These are phyloP conservation scores for Golubevia pallescens DNA, from an alignment of 1,284 basidiomycete genomes.

Conservation along the genomic window DNA sequence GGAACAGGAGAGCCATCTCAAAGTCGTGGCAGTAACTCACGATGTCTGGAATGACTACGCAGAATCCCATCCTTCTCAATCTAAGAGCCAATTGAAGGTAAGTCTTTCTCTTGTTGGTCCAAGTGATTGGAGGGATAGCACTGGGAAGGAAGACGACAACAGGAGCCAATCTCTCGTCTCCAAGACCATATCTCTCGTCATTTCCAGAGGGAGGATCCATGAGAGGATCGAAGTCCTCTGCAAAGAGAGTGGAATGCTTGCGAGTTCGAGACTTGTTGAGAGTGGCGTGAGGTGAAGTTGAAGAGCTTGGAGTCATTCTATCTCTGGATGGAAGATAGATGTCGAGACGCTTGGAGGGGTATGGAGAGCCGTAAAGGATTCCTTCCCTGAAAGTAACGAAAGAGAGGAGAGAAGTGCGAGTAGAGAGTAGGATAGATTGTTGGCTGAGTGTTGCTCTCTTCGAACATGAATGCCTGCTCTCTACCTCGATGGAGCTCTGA, in stretches of 20 bases:
- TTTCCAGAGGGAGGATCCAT: background rate
- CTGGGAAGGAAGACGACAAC: constrained; percentile 54
- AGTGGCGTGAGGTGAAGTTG: constrained; percentile 1
- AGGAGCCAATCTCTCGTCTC: constrained; percentile 19
- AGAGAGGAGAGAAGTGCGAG: no score
- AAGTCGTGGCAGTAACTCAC: constrained; percentile 8
- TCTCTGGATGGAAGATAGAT: constrained; percentile 38
- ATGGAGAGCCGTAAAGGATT: constrained; percentile 45
- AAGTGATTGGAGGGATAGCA: constrained; percentile 38
- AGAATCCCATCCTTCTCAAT: constrained; percentile 49
- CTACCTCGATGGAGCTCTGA: background rate
- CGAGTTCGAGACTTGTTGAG: constrained; percentile 1
- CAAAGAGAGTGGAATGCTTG: constrained; percentile 23
- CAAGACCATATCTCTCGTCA: background rate
- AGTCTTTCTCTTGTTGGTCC: constrained; percentile 24
- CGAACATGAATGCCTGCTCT: background rate
- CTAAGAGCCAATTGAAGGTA: constrained; percentile 56
- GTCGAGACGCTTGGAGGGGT: constrained; percentile 38
- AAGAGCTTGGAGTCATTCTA: background rate
- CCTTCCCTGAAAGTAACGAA: constrained; percentile 21
- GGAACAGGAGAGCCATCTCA: background rate
- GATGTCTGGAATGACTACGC: constrained; percentile 58
- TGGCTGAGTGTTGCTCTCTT: no score
- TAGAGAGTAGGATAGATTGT: no score
- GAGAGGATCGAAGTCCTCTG: constrained; percentile 9